Base-by-base conservation (phyloP, 306 rosid species). In the Neltuma alba region DNA sequence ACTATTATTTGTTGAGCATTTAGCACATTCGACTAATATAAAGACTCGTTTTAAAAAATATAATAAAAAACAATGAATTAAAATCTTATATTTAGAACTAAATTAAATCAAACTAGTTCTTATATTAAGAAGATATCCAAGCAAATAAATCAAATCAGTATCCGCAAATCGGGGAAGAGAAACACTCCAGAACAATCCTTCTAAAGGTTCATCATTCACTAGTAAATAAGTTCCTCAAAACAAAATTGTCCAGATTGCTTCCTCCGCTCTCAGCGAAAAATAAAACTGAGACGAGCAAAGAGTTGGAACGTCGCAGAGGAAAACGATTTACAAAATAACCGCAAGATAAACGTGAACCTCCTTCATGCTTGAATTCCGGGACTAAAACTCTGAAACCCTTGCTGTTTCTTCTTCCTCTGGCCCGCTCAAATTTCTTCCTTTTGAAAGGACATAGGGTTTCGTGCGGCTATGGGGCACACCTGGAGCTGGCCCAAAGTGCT, bases 401-500 rank as follows among this genome's bases (percentile, higher is more conserved):
- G 48, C 88, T 85, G 83, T 85, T 85, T 11, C 88, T 85, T 37
- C 73, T 85, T 34, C 88, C 88, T 63, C 83, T 82, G 67, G 88
- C 86, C 79, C 76, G 80, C 88, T 82, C 86, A 33, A 85, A 85
- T 28, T 85, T 85, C 88, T 82, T 45, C 88, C 86, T 55, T 79
- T 85, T 11, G 86, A 55, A 36, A 86, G 84, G 27, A 85, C 81
- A 57, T 82, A 82, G 7, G 88, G 88, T 48, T 85, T 85, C 52
- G 86, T 69, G 79, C 82, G 86, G 79, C 88, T 70, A 78, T 82
- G 86, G n/a, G 88, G 88, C 50, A 85, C 88, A 75, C 86, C 86
- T 37, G 88, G 86, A 9, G 86, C 88, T 10, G 86, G 88, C 14
- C 88, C 88, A 2, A 85, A 85, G 77, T 85, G 88, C 83, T 85